These are phyloP conservation scores for Scleroderma bovista DNA, from an alignment of 768 basidiomycete species.

Conservation along the genomic window DNA sequence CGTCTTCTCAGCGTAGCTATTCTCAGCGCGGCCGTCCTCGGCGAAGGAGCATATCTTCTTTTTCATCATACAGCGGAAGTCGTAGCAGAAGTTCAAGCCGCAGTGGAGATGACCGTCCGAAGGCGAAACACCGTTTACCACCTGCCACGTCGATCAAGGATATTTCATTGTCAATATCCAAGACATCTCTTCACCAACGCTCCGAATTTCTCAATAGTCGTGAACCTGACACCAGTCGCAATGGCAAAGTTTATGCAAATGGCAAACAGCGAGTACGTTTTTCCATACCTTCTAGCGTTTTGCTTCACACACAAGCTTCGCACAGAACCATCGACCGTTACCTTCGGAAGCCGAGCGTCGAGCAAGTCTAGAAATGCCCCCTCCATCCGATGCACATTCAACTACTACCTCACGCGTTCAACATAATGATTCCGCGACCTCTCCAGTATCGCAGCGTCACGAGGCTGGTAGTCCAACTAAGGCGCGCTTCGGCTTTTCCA, in stretches of 20 bases:
- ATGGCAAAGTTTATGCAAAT: constrained; percentile 34
- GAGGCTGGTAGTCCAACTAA: constrained; percentile 16
- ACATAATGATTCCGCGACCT: constrained; percentile 7
- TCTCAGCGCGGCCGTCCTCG: constrained; percentile 27
- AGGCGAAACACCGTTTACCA: constrained; percentile 62
- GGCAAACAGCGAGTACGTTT: constrained; percentile 31
- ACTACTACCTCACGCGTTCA: constrained; percentile 10
- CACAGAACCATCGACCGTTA: constrained; percentile 13
- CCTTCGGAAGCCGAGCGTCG: constrained; percentile 18
- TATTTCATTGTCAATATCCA: constrained; percentile 26
- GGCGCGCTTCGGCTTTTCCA: constrained; percentile 18
- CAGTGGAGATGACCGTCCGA: constrained; percentile 49
- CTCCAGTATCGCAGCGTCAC: constrained; percentile 11
- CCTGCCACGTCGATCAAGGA: constrained; percentile 36
- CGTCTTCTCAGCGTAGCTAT: constrained; percentile 38
- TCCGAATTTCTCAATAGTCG: constrained; percentile 14
- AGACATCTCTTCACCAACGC: constrained; percentile 22
- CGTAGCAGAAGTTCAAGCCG: constrained; percentile 47
- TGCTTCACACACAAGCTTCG: constrained; percentile 8
- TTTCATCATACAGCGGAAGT: constrained; percentile 51
- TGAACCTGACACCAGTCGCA: constrained; percentile 23
- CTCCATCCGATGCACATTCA: constrained; percentile 19
- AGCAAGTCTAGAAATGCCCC: constrained; percentile 31
- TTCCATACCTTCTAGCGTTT: background rate
- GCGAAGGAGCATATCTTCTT: constrained; percentile 47